Evolutionary conservation across 2,329 filamentous ascomycete species (phyloP).

Genomic region (Albifimbria verrucaria): DNA sequence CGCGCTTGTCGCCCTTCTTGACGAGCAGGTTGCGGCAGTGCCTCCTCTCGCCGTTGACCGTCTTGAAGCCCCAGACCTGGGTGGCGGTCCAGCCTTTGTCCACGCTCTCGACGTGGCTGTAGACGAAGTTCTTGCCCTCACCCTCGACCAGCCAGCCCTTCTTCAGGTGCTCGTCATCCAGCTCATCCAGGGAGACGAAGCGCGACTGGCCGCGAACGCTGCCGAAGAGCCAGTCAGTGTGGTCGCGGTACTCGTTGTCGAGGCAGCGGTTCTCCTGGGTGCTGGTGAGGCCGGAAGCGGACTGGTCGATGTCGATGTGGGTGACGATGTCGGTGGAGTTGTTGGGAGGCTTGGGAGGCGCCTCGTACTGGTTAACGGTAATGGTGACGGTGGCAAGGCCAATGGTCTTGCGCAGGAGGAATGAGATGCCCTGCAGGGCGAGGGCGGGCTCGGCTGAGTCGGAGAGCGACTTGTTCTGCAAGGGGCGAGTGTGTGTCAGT

Average conservation of each 20-base stretch:
- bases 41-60: conserved; percentile 47
- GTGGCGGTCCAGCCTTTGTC: conserved; percentile 52
- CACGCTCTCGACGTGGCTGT: conserved; percentile 57
- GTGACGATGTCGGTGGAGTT: conserved; percentile 38
- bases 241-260: conserved; percentile 54
- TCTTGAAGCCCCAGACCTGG: conserved; percentile 62
- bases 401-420: conserved; percentile 70
- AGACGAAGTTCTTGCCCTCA: conserved; percentile 60
- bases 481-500: conserved; percentile 5
- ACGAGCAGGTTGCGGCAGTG: conserved; percentile 53
- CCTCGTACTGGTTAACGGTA: conserved; percentile 53
- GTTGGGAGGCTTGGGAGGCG: conserved; percentile 37
- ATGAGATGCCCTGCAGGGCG: conserved; percentile 68
- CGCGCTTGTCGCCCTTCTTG: conserved; percentile 46
- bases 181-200: conserved; percentile 43
- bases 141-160: conserved; percentile 58
- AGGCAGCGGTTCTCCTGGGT: conserved; percentile 55
- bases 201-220: conserved; percentile 58
- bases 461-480: conserved; percentile 72
- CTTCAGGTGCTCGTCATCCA: conserved; percentile 54
- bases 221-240: conserved; percentile 80
- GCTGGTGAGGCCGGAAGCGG: conserved; percentile 67
- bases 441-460: conserved; percentile 67
- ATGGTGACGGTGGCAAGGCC: conserved; percentile 66
- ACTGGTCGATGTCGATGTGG: conserved; percentile 71